These are phyloP conservation scores for Lasiodiplodia hormozganensis DNA, from an alignment of 2,329 filamentous ascomycete species.

Conservation along the genomic window DNA sequence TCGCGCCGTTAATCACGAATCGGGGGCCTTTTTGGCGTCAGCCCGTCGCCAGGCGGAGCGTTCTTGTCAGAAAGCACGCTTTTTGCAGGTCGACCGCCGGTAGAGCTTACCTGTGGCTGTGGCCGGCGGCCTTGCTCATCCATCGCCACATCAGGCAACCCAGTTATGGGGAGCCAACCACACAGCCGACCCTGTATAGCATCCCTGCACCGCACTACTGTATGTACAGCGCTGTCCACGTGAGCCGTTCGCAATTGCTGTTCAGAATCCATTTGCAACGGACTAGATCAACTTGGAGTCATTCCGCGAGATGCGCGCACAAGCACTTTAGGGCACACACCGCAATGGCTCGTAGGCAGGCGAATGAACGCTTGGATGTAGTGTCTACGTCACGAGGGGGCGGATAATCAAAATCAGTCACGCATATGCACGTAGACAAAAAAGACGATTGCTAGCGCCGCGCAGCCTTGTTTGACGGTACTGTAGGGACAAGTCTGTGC, in stretches of 20 bases:
- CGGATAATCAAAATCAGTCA: not conserved
- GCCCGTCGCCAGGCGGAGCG: not conserved
- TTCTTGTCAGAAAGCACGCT: not conserved
- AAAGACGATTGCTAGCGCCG: not conserved
- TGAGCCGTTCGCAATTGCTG: no score
- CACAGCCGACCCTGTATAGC: not conserved
- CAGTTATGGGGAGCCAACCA: not conserved
- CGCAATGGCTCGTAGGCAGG: not conserved
- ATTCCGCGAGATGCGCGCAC: conserved; percentile 3
- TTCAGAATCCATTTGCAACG: no score
- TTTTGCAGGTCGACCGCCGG: not conserved
- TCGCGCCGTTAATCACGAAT: not conserved
- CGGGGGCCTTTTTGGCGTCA: not conserved
- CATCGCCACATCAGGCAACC: not conserved
- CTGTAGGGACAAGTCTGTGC: not conserved
- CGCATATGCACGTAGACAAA: not conserved
- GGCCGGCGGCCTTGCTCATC: not conserved
- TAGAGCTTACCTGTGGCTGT: not conserved
- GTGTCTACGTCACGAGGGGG: not conserved
- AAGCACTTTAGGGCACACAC: not conserved
- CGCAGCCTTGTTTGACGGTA: not conserved
- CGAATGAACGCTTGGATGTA: not conserved
- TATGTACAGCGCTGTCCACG: no score
- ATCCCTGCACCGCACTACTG: no score
- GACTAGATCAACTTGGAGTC: not conserved